Evolutionary conservation across 1,139 yeast genomes (phyloP), one percentile per base, ranked within the genome.

Genomic region (Lodderomyces jiufengensis): DNA sequence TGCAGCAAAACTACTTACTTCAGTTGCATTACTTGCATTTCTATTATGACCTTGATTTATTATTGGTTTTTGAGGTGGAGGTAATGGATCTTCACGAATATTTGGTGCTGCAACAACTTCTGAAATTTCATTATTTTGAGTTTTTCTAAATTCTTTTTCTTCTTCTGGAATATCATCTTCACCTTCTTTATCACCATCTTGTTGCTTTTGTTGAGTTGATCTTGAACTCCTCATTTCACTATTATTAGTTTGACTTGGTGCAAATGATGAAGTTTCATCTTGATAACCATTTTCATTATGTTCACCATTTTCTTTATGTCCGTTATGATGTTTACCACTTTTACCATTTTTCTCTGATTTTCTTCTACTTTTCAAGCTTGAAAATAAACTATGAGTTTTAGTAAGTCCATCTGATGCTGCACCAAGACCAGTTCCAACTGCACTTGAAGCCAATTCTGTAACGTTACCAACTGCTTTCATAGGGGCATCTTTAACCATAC

Each of bases 371-470:
- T 51, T 58, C 24, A 66, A 51, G 3, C 66, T 61, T 49, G 63
- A 66, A 31, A 64, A 48, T 47, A 66, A 55, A 5, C 61, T 53
- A 4, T 73, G 67, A 32, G 79, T 79, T 42, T 66, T 70, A 27
- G 62, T 52, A n/a, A 71, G 53, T 20, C 73, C 74, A 37, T 70
- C 76, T 9, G 65, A 55, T 9, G 69, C 72, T 13, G 58, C 44
- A 37, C 44, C 45, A 21, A 67, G 66, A 29, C 63, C 67, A 12
- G 62, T 66, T 11, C 67, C 70, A 24, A 59, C 76, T 8, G 70
- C 68, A 50, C 70, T 73, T 45, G 70, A 47, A 18, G 82, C 78
- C 13, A 61, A 69, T 25, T 69, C 73, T 7, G 75, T 59, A 26
- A 73, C 57, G 5, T 45, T 67, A 10, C 68, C 72, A 24, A 59